Base-by-base conservation (phyloP, 2,329 filamentous ascomycete species). In the Pochonia chlamydosporia region DNA sequence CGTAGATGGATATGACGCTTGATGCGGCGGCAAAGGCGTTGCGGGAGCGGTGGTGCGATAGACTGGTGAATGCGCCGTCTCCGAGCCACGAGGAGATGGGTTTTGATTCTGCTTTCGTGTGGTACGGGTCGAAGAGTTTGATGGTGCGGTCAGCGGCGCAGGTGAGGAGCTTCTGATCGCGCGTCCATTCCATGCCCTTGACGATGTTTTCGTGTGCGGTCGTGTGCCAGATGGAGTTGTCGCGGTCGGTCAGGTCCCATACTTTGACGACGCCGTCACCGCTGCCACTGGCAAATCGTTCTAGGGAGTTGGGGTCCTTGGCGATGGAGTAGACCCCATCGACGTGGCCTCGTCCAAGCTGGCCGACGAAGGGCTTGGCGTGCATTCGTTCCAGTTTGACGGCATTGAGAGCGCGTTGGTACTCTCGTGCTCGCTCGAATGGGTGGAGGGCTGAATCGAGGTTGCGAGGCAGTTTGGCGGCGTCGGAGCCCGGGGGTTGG, bases 381-480 rank as follows among this genome's bases (percentile, higher is more conserved):
- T 95, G 95, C 86, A 96, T 92, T 57, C 91, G 86, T 70, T 96
- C 89, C 52, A 96, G 72, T 67, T 96, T 96, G 49, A 90, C 89
- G 23, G 91, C 91, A 79, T 89, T 78, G 54, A 79, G 66, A 7
- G 76, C 75, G 47, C 75, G 65, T 44, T 72, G 65, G 56, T 75
- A 76, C 71, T 96, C 91, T 66, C 90, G 76, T 40, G 91, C 91
- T 60, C 89, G 79, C 69, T 95, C 90, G 68, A 96, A 96, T 2
- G 89, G 91, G 69, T 96, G 90, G 50, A 92, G 78, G 36, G 87
- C 84, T 24, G 91, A 87, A 69, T 95, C 88, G 59, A 95, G 76
- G 61, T 87, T 88, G 55, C 83, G 79, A 50, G 83, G 81, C 57
- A 79, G 72, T 60, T 82, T 84, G 44, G 80, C 68, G 46, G 83